Evolutionary conservation across 2,329 filamentous ascomycete species (phyloP).

Genomic region (Colletotrichum cuscutae): DNA sequence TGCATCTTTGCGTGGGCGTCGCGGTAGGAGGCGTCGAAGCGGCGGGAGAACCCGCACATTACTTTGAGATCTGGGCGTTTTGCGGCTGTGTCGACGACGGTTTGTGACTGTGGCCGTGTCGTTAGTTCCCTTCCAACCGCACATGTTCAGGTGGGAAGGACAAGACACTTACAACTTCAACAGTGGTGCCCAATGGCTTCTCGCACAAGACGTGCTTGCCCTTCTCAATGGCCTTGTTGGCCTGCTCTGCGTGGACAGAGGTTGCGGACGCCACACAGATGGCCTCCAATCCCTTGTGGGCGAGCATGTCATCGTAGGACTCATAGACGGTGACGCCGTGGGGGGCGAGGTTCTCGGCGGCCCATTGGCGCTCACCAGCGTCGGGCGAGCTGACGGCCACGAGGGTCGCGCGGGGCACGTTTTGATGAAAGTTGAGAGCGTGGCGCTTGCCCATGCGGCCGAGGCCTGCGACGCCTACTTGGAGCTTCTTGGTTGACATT

Average conservation of each 20-base stretch:
- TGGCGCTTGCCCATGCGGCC: constrained; percentile 65
- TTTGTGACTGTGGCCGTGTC: constrained; percentile 58
- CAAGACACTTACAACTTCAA: constrained; percentile 62
- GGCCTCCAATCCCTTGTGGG: constrained; percentile 48
- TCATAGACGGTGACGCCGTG: constrained; percentile 56
- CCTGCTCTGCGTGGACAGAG: constrained; percentile 66
- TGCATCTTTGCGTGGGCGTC: constrained; percentile 65
- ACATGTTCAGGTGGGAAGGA: no score
- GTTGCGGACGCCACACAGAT: constrained; percentile 55
- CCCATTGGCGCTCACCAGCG: constrained; percentile 55
- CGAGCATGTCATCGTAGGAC: constrained; percentile 58
- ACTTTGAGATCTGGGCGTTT: constrained; percentile 70
- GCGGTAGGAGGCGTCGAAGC: constrained; percentile 73
- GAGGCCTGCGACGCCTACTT: constrained; percentile 59
- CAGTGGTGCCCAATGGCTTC: constrained; percentile 68
- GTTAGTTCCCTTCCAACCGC: neutral
- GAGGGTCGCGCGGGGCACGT: constrained; percentile 57
- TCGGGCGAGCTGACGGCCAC: constrained; percentile 61
- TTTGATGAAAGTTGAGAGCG: constrained; percentile 57
- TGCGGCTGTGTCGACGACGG: constrained; percentile 66
- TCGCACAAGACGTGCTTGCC: constrained; percentile 68
- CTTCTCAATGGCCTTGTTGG: constrained; percentile 64
- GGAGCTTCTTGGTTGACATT: constrained; percentile 45
- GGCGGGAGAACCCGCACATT: constrained; percentile 55
- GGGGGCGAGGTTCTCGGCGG: constrained; percentile 52